Conservation (phyloP, 2,329 filamentous ascomycete species). For the Arthrobotrys entomopaga region DNA sequence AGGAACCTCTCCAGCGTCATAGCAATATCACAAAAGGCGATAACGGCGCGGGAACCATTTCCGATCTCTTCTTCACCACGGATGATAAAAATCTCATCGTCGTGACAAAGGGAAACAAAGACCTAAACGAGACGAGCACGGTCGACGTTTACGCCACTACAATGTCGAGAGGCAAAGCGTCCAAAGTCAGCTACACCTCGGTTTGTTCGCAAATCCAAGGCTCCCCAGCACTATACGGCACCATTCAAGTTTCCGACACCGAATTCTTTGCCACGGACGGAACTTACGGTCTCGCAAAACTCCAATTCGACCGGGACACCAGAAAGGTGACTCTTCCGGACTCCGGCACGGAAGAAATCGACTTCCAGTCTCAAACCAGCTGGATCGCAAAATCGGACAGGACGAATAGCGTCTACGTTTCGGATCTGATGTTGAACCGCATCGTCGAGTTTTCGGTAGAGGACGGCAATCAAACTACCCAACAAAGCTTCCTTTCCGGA, state of each 20-base stretch:
- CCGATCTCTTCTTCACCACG: conserved; percentile 70
- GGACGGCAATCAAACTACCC: conserved; percentile 62
- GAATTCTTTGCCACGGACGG: conserved; percentile 69
- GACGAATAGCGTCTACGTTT: conserved; percentile 69
- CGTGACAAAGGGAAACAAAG: conserved; percentile 71
- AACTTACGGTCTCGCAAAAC: conserved; percentile 68
- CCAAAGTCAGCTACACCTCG: conserved; percentile 25
- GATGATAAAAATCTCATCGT: conserved; percentile 68
- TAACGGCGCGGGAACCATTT: conserved; percentile 69
- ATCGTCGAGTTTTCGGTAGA: conserved; percentile 69
- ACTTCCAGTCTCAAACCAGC: conserved; percentile 69
- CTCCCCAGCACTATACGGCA: conserved; percentile 71
- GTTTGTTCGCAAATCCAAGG: conserved; percentile 61
- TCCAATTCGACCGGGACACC: conserved; percentile 63
- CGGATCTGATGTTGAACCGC: conserved; percentile 67
- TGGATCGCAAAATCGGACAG: conserved; percentile 68
- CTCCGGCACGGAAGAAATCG: conserved; percentile 63
- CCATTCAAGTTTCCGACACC: conserved; percentile 64
- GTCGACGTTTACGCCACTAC: conserved; percentile 60
- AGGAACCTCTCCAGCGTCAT: conserved; percentile 29
- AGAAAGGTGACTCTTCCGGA: conserved; percentile 60
- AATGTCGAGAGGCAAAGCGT: conserved; percentile 2
- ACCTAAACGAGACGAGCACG: conserved; percentile 66
- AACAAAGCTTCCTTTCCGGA: conserved; percentile 60
- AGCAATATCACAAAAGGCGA: conserved; percentile 63